A percentile compares a stretch with the other conserved stretches of the same genome.
These are phyloP conservation scores for Apophysomyces elegans DNA, from an alignment of 371 early-diverging fungal genomes.

Conservation along the genomic window DNA sequence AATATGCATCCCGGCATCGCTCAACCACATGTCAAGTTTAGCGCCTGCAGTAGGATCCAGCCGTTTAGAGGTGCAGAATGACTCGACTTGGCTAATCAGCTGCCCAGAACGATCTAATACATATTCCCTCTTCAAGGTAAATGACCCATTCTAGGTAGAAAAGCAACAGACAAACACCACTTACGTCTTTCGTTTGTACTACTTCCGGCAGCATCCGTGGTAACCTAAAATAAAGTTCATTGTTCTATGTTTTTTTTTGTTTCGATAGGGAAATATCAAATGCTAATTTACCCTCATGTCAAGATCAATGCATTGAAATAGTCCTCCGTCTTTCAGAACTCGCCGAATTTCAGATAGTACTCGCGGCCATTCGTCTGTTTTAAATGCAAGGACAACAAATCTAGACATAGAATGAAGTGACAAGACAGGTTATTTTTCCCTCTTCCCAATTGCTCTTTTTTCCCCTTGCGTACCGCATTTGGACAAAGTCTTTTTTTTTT, in stretches of 20 bases:
- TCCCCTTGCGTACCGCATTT: slow-evolving; percentile 27
- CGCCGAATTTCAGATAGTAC: slow-evolving; percentile 39
- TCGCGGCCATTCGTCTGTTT: slow-evolving; percentile 37
- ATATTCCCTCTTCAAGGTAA: not conserved
- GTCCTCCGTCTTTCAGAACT: slow-evolving; percentile 41
- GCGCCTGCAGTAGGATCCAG: slow-evolving; percentile 37
- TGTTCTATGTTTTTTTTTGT: not conserved
- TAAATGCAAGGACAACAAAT: slow-evolving; percentile 42
- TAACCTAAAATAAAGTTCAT: slow-evolving; percentile 11
- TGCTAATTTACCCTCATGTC: slow-evolving; percentile 31
- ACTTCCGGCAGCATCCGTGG: slow-evolving; percentile 10
- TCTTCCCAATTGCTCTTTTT: not conserved
- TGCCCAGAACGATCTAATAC: not conserved
- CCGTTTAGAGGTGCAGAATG: slow-evolving; percentile 28
- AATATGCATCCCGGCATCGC: slow-evolving; percentile 26
- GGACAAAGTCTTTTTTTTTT: slow-evolving; percentile 35
- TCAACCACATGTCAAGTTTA: slow-evolving; percentile 33
- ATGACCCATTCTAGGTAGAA: not conserved
- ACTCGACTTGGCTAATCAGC: slow-evolving; percentile 22
- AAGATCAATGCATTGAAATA: slow-evolving; percentile 42
- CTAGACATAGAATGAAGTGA: slow-evolving; percentile 10
- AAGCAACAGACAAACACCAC: not conserved
- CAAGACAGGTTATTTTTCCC: not conserved
- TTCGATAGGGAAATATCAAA: not conserved
- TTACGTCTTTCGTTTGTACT: slow-evolving; percentile 7